phyloP scores from a whole-genome alignment of 2,329 filamentous ascomycete genomes.

The Apiospora rasikravindrae region DNA sequence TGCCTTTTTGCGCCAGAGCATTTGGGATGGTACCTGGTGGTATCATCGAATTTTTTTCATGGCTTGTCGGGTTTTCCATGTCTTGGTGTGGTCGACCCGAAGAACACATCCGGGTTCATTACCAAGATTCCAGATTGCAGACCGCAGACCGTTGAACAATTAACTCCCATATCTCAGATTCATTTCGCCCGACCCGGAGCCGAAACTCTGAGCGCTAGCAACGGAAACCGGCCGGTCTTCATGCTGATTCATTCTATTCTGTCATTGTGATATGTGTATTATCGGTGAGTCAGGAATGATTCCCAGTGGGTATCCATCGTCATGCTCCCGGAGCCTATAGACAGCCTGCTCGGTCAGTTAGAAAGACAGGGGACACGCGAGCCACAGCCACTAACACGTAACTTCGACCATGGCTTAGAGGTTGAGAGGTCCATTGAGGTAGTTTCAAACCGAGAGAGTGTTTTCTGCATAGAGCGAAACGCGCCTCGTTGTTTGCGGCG shows the following conservation, averaged over 20 bases:
- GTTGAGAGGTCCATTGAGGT: slow-evolving; percentile 7
- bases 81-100: background rate
- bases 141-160: background rate
- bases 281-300: background rate
- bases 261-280: background rate
- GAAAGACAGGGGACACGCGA: background rate
- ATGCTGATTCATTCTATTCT: background rate
- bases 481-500: slow-evolving; percentile 12
- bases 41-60: background rate
- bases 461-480: slow-evolving; percentile 15
- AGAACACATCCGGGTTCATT: background rate
- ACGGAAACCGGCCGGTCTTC: background rate
- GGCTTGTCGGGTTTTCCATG: background rate
- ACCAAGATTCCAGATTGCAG: background rate
- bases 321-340: background rate
- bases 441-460: background rate
- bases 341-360: background rate
- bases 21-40: background rate
- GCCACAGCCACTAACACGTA: slow-evolving; percentile 9
- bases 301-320: background rate
- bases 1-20: background rate
- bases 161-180: background rate
- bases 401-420: slow-evolving; percentile 12
- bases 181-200: background rate
- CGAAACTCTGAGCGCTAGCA: background rate